Evolutionary conservation across 2,329 filamentous ascomycete genomes (phyloP).

Genomic region (Calonectria pseudoreteaudii): DNA sequence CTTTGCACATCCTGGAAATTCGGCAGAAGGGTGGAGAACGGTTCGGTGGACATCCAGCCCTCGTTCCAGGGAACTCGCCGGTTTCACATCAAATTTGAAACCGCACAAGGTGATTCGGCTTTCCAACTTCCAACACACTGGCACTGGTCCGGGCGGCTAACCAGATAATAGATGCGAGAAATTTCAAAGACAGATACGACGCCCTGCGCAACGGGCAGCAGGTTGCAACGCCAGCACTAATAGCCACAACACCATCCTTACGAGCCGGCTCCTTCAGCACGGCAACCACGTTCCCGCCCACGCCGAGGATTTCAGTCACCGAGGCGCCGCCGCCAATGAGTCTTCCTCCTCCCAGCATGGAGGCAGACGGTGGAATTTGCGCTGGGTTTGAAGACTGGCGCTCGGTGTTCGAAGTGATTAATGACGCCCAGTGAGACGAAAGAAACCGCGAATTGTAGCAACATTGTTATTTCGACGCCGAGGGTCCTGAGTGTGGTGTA

Average conservation of each 20-base stretch:
- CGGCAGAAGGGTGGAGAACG: neutral
- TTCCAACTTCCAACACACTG: neutral
- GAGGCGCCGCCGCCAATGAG: neutral
- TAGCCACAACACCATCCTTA: neutral
- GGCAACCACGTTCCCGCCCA: neutral
- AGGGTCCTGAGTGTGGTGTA: neutral
- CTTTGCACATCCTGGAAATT: neutral
- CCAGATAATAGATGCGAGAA: neutral
- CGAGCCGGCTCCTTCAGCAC: neutral
- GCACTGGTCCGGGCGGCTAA: neutral
- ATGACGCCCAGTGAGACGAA: neutral
- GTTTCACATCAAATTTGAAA: conserved; percentile 1
- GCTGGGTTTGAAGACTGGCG: neutral
- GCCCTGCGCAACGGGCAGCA: neutral
- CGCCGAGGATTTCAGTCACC: neutral
- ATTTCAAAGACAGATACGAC: neutral
- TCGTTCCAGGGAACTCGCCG: neutral
- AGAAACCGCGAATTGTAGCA: neutral
- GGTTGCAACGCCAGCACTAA: neutral
- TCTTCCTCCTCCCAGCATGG: neutral
- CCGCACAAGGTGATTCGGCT: neutral
- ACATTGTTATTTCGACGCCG: neutral
- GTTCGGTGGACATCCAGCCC: neutral
- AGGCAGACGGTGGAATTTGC: neutral
- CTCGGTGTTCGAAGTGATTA: neutral